phyloP scores from a whole-genome alignment of 2,329 filamentous ascomycete species.

The Claviceps digitariae region DNA sequence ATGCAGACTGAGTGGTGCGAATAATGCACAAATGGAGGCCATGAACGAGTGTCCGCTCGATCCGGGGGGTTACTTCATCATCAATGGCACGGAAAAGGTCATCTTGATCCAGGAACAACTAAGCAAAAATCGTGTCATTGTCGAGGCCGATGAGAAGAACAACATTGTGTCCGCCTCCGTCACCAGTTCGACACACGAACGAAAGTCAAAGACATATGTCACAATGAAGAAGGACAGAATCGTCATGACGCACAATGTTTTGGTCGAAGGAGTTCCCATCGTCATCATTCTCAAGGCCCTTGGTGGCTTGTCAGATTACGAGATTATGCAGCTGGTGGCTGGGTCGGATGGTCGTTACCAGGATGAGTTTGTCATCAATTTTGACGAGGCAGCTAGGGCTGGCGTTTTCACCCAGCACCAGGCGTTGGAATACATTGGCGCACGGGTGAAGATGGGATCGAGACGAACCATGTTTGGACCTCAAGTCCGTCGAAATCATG shows the following conservation, averaged over 20 bases:
- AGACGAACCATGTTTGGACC: slow-evolving; percentile 41
- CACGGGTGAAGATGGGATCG: slow-evolving; percentile 75
- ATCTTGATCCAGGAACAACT: slow-evolving; percentile 97
- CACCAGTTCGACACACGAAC: slow-evolving; percentile 92
- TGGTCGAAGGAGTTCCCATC: slow-evolving; percentile 89
- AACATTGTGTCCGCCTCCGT: slow-evolving; percentile 90
- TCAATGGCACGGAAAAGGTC: slow-evolving; percentile 95
- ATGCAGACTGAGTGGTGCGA: slow-evolving; percentile 73
- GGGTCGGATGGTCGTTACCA: slow-evolving; percentile 82
- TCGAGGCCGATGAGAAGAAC: slow-evolving; percentile 86
- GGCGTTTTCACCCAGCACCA: slow-evolving; percentile 89
- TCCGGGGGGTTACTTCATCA: slow-evolving; percentile 94
- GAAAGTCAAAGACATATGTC: slow-evolving; percentile 96
- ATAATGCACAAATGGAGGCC: slow-evolving; percentile 74
- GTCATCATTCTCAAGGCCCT: slow-evolving; percentile 87
- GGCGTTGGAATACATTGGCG: slow-evolving; percentile 82
- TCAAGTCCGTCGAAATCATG: slow-evolving; percentile 58
- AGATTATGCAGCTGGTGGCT: slow-evolving; percentile 83
- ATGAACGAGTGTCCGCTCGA: slow-evolving; percentile 95
- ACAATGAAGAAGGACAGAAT: slow-evolving; percentile 88
- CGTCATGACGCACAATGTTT: slow-evolving; percentile 79
- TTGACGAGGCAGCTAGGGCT: slow-evolving; percentile 77
- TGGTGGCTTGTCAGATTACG: slow-evolving; percentile 85
- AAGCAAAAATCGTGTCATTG: slow-evolving; percentile 98
- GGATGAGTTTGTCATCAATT: slow-evolving; percentile 89